Base-by-base conservation (phyloP, 352 stramenopile species). In the Halophytophthora polymorphica region DNA sequence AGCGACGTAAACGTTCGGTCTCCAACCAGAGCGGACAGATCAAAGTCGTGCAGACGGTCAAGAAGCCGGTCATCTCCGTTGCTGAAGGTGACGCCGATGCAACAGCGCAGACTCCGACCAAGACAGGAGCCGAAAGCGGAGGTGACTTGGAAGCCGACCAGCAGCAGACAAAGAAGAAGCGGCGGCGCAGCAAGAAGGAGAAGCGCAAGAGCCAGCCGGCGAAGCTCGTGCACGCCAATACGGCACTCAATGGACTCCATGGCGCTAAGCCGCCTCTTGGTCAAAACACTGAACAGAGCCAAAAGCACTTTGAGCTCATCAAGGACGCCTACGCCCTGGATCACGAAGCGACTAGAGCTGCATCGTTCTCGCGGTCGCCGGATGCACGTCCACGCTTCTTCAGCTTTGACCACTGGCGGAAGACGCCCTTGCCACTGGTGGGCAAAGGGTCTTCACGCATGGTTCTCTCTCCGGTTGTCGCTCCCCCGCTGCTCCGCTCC, bases 291-390 rank as follows among this genome's bases (percentile, higher is more conserved):
- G 37, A 58, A 36, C 56, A 23, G 13, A 64, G 51, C 33, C 46
- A 56, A 36, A 65, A 76, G n/a, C 51, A 80, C 22, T 82, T 78
- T 58, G 70, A 82, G 28, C 52, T 78, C 45, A 77, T 80, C 54
- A 78, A 77, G 39, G 68, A 73, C 22, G 70, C 70, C 3, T 82
- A 80, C 21, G 47, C 68, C 1, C 45, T 85, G 7, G 60, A 64
- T 13, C 61, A 82, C 35, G 55, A 68, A 11, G 56, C 39, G 7
- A 64, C 50, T 6, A 76, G 73, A 42, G 53, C 61, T 4, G 42
- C 46, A 34, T 4, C 44, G 33, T 31, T 31, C 25, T 10, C 25
- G 25, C 25, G 25, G 4, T n/a, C n/a, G n/a, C 25, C 37, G 41
- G 48, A 67, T 13, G 4, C 15, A 11, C 40, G 39, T 18, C 42